Evolutionary conservation across 495 filamentous ascomycete genomes (phyloP).

Genomic region (Penicillium cataractarum): DNA sequence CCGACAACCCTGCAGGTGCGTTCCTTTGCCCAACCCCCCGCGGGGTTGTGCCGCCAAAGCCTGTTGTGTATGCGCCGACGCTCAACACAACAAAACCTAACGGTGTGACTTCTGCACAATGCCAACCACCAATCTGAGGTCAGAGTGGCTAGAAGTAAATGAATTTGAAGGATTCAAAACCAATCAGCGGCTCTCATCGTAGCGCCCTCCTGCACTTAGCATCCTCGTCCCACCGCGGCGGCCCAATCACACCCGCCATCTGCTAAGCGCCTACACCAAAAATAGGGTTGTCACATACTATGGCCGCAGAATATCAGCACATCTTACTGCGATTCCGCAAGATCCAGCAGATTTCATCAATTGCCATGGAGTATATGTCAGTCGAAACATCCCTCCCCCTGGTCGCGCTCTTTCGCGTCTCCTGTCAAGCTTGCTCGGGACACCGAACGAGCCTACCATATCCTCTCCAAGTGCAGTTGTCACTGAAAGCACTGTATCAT

Average conservation of each 20-base stretch:
- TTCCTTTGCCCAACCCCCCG: background rate
- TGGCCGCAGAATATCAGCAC: conserved; percentile 11
- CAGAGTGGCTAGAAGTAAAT: background rate
- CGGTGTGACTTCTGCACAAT: conserved; percentile 21
- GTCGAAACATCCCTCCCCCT: conserved; percentile 26
- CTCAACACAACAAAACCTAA: conserved; percentile 13
- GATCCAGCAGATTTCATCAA: conserved; percentile 5
- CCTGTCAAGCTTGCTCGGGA: conserved; percentile 8
- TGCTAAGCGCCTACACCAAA: conserved; percentile 31
- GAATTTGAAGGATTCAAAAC: conserved; percentile 1
- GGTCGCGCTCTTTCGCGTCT: conserved; percentile 11
- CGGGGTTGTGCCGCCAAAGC: conserved; percentile 10
- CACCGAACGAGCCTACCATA: conserved; percentile 8
- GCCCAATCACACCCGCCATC: conserved; percentile 28
- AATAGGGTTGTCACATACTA: conserved; percentile 32
- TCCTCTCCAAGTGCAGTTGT: background rate
- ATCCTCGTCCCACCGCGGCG: conserved; percentile 19
- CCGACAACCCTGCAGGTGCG: background rate
- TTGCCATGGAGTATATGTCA: conserved; percentile 30
- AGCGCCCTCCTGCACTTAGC: conserved; percentile 28
- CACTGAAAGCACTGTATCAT: background rate
- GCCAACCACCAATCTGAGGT: conserved; percentile 17
- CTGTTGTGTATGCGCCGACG: conserved; percentile 15
- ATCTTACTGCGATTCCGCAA: conserved; percentile 9
- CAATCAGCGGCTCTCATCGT: conserved; percentile 22